phyloP scores from a whole-genome alignment of 352 stramenopile genomes.

The Phytophthora ramorum region DNA sequence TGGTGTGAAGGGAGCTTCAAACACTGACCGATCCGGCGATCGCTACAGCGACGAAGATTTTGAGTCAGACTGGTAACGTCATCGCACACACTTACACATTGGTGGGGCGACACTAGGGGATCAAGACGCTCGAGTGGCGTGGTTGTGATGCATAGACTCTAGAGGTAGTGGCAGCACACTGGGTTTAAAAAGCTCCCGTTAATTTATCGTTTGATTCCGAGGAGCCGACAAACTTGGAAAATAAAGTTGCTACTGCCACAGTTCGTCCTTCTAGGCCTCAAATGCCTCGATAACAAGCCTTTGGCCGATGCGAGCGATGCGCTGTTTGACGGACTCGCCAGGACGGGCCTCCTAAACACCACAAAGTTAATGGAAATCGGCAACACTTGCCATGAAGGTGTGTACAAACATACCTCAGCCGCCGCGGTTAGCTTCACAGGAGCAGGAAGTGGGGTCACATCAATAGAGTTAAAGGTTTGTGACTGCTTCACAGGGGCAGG shows the following conservation, averaged over 20 bases:
- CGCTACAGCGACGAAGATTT: slow-evolving; percentile 68
- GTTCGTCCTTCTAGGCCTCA: slow-evolving; percentile 13
- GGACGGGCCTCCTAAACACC: slow-evolving; percentile 12
- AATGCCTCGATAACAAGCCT: slow-evolving; percentile 77
- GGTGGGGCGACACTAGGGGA: no score
- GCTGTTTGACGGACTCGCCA: slow-evolving; percentile 45
- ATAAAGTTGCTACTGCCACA: neutral
- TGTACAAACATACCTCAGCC: slow-evolving; percentile 23
- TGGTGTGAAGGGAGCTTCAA: slow-evolving; percentile 6
- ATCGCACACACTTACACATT: neutral
- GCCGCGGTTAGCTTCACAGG: slow-evolving; percentile 16
- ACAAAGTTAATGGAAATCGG: neutral
- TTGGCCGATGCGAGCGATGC: slow-evolving; percentile 76
- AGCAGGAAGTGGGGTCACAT: slow-evolving; percentile 17
- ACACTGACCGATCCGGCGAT: slow-evolving; percentile 23
- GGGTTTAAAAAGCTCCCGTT: neutral
- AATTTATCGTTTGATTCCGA: neutral
- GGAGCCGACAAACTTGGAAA: neutral
- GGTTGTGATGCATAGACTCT: neutral
- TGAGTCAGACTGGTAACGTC: slow-evolving; percentile 51
- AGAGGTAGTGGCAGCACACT: neutral
- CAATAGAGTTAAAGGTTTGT: neutral
- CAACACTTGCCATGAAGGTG: neutral
- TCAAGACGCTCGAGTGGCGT: no score
- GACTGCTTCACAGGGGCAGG: no score